Base-by-base conservation (phyloP, 2,329 filamentous ascomycete genomes). In the Sporothrix phasma region DNA sequence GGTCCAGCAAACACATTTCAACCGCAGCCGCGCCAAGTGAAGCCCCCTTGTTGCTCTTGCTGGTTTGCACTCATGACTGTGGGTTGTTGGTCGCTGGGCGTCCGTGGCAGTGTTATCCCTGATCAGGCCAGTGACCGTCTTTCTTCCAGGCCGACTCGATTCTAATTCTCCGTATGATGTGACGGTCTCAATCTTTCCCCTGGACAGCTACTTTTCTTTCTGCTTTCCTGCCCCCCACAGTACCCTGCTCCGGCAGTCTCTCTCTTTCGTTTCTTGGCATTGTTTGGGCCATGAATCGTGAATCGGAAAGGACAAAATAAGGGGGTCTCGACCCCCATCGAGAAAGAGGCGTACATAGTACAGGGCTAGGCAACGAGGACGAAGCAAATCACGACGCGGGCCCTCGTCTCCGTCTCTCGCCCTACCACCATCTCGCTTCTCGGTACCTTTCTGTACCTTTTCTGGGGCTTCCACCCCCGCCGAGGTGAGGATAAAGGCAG, bases 1-100 rank as follows among this genome's bases (percentile, higher is more conserved):
- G 69, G 69, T 69, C 68, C 64, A 67, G 68, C 67, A 69, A 65
- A 65, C 61, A 62, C 63, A 67, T 65, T 67, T 72, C 70, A 69
- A 71, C 71, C 68, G 69, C 67, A 61, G 56, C 61, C 46, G 58
- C 61, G 58, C 63, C 66, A 56, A 47, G 24, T 47, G 15, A 58
- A 64, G 34, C 39, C 51, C 46, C 49, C 54, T 54, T 47, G n/a
- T n/a, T 49, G 45, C 19, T 56, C n/a, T 29, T 8, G 31, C 17
- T 37, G 6, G 10, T 37, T 37, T 37, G 34, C n/a, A n/a, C n/a
- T n/a, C n/a, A n/a, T n/a, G n/a, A n/a, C n/a, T n/a, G n/a, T n/a
- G n/a, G n/a, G 1, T 51, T 29, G 17, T 15, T 8, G 5, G 17
- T 34, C 47, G 29, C 17, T 37, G 39, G 15, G 37, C 39, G 22